These are phyloP conservation scores for Sphaerulina musiva DNA, from an alignment of 2,329 filamentous ascomycete genomes.

Conservation along the genomic window DNA sequence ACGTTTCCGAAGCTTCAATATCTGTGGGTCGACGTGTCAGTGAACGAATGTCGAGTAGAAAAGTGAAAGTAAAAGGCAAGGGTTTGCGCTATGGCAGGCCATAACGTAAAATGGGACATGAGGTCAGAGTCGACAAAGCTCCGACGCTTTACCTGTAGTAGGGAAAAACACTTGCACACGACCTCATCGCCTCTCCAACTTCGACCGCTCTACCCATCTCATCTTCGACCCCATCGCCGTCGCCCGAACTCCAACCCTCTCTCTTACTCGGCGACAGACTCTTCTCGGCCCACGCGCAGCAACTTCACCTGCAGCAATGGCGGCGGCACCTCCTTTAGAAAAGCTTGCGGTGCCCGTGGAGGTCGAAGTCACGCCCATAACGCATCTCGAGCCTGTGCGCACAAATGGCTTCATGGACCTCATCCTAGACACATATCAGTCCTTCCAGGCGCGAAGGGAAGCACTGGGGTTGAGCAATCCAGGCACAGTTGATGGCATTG, in stretches of 20 bases:
- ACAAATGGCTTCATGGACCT: constrained; percentile 30
- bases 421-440: constrained; percentile 61
- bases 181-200: too few relatives aligned
- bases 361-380: constrained; percentile 19
- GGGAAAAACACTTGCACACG: too few relatives aligned
- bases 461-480: constrained; percentile 87
- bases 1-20: too few relatives aligned
- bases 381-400: constrained; percentile 21
- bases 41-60: too few relatives aligned
- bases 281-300: not conserved
- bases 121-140: too few relatives aligned
- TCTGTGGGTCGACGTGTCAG: too few relatives aligned
- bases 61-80: too few relatives aligned
- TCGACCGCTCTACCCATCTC: too few relatives aligned
- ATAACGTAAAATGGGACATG: too few relatives aligned
- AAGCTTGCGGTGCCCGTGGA: constrained; percentile 25
- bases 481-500: constrained; percentile 81
- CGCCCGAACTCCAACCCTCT: not conserved
- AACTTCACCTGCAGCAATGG: constrained; percentile 4
- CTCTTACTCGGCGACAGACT: not conserved
- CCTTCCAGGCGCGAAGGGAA: constrained; percentile 78
- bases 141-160: too few relatives aligned
- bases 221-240: not conserved
- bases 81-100: too few relatives aligned
- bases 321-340: constrained; percentile 23